Evolutionary conservation across 441 rosid species (phyloP).

Genomic region (Populus hybrid): DNA sequence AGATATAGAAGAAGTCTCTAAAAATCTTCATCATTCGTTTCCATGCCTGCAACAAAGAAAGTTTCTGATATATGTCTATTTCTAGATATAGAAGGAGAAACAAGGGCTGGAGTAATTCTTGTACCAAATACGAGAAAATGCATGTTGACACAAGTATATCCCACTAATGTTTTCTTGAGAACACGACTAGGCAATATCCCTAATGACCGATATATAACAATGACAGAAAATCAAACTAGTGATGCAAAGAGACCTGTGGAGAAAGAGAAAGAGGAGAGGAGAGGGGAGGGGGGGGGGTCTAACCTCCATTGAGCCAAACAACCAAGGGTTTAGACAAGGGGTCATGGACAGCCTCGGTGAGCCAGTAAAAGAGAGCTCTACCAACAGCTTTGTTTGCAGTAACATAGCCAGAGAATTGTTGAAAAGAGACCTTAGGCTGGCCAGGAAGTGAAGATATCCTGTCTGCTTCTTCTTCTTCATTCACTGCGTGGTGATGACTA

Average conservation of each 20-base stretch:
- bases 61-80: neutral
- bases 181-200: neutral
- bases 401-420: conserved; percentile 92
- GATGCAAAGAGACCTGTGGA: neutral
- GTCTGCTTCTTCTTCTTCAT: conserved; percentile 52
- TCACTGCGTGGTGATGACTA: conserved; percentile 9
- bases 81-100: neutral
- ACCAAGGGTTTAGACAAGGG: conserved; percentile 76
- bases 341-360: conserved; percentile 55
- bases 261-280: neutral
- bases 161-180: neutral
- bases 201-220: neutral
- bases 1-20: neutral
- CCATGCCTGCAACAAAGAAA: conserved; percentile 32
- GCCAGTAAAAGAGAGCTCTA: conserved; percentile 95
- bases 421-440: too few relatives aligned
- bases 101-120: neutral
- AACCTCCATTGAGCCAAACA: conserved; percentile 98
- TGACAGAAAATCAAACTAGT: neutral
- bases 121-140: neutral
- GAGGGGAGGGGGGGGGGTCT: neutral
- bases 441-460: conserved; percentile 85
- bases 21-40: conserved; percentile 2
- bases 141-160: neutral
- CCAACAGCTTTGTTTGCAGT: conserved; percentile 60